phyloP scores from a whole-genome alignment of 768 basidiomycete species.

The Saitozyma podzolica region DNA sequence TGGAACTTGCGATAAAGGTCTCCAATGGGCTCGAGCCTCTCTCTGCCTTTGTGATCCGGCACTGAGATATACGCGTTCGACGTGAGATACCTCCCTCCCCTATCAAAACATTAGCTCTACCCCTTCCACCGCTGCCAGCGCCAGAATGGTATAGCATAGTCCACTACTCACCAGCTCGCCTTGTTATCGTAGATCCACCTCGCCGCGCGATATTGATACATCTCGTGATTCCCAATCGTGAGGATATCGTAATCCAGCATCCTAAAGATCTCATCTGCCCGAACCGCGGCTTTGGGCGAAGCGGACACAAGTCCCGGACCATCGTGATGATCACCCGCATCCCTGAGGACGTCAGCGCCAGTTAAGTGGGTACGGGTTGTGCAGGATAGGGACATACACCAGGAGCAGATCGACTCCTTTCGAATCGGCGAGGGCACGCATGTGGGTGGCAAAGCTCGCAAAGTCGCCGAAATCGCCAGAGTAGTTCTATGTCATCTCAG shows the following conservation, averaged over 20 bases:
- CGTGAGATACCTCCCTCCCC: slow-evolving; percentile 73
- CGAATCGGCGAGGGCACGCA: slow-evolving; percentile 72
- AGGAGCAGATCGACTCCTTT: slow-evolving; percentile 79
- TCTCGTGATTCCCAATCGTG: slow-evolving; percentile 85
- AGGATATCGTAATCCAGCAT: slow-evolving; percentile 77
- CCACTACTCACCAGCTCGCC: slow-evolving; percentile 35
- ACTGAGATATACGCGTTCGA: slow-evolving; percentile 85
- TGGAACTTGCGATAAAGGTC: slow-evolving; percentile 70
- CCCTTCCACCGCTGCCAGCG: not conserved
- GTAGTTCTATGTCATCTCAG: slow-evolving; percentile 38
- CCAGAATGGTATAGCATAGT: slow-evolving; percentile 1
- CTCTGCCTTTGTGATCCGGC: slow-evolving; percentile 54
- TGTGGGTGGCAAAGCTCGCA: slow-evolving; percentile 77
- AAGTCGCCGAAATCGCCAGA: slow-evolving; percentile 75
- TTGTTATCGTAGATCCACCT: slow-evolving; percentile 28
- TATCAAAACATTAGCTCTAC: slow-evolving; percentile 3
- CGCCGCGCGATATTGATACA: slow-evolving; percentile 59
- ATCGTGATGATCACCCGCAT: slow-evolving; percentile 52
- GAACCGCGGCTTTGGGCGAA: slow-evolving; percentile 22
- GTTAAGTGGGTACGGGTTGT: not conserved
- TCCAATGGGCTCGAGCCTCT: slow-evolving; percentile 46
- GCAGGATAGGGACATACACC: not conserved
- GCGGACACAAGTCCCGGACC: slow-evolving; percentile 49
- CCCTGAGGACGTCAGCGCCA: slow-evolving; percentile 18
- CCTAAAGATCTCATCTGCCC: slow-evolving; percentile 70